phyloP scores from a whole-genome alignment of 2,329 filamentous ascomycete genomes.

The Seiridium unicorne region DNA sequence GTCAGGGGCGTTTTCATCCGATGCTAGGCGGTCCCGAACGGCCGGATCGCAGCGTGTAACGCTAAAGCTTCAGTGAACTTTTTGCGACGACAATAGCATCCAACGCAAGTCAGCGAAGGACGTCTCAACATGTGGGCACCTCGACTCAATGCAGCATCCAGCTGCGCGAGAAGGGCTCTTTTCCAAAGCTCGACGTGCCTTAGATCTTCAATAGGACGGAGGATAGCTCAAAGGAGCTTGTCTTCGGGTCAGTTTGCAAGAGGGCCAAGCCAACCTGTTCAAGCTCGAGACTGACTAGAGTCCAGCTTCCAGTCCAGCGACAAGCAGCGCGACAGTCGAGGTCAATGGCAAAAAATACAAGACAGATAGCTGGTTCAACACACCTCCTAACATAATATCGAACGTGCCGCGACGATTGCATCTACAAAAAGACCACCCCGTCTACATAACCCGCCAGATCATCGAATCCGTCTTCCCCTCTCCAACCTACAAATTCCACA shows the following conservation, averaged over 20 bases:
- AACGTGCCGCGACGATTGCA: constrained; percentile 80
- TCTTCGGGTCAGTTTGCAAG: constrained; percentile 20
- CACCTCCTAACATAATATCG: constrained; percentile 70
- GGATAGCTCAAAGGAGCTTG: constrained; percentile 16
- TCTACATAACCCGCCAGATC: constrained; percentile 85
- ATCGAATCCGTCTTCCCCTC: constrained; percentile 85
- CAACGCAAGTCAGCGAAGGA: neutral
- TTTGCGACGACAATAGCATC: neutral
- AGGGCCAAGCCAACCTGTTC: neutral
- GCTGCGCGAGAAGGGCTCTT: constrained; percentile 13
- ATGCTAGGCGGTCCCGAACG: neutral
- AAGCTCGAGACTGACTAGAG: constrained; percentile 1
- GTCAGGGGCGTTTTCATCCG: neutral
- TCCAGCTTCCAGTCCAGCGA: constrained; percentile 10
- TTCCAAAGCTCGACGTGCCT: neutral
- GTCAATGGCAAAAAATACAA: constrained; percentile 64
- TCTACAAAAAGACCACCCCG: constrained; percentile 84
- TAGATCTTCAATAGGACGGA: constrained; percentile 6
- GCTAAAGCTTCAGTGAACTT: neutral
- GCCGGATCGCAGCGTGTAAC: neutral
- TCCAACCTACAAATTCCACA: constrained; percentile 73
- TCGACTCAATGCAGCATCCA: constrained; percentile 18
- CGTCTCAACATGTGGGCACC: constrained; percentile 25
- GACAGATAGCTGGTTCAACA: constrained; percentile 83
- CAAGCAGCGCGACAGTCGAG: constrained; percentile 35